Base-by-base conservation (phyloP, 2,329 filamentous ascomycete species). In the Fusarium tupiense region DNA sequence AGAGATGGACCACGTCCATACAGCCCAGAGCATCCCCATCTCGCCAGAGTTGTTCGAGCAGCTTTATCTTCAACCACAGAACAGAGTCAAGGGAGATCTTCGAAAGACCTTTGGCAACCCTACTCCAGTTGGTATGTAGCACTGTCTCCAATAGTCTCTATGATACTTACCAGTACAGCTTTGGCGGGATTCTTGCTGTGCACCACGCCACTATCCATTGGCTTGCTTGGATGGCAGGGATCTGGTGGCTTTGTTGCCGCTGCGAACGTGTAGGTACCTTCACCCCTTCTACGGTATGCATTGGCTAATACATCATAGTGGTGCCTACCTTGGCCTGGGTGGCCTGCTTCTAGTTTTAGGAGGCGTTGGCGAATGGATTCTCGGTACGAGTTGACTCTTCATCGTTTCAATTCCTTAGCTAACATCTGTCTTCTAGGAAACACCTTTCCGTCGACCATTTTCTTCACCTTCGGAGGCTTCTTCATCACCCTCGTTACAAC, bases 381-480 rank as follows among this genome's bases (percentile, higher is more conserved):
- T 88, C 1, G 87, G 80, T 80, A 76, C 46, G 26, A 24, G 7
- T 16, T 6, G 7, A 6, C 24, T 9, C 4, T 13, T 12, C 8
- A 9, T 5, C 9, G 2, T 19, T 16, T 3, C 4, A 9, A 13
- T 33, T 8, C 6, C 4, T 16, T 14, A 14, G 6, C 56, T 77
- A 14, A 56, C 26, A 19, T 8, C 68, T 16, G 6, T 10, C 17
- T 17, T 14, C 14, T 6, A 81, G 80, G 87, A 43, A 88, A 88
- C 65, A 89, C 88, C 0, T 90, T 89, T 56, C 84, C 87, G 0
- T 86, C 85, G 49, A 86, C 88, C 13, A 86, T 89, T 20, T 89
- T 89, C 75, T 80, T 79, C 31, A 81, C 82, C 16, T 85, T 85
- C 37, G 85, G 86, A 75, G 80, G 74, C n/a, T 89, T 89, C 76